Conservation (phyloP, 2,329 filamentous ascomycete genomes). For the Fusarium chuoi region DNA sequence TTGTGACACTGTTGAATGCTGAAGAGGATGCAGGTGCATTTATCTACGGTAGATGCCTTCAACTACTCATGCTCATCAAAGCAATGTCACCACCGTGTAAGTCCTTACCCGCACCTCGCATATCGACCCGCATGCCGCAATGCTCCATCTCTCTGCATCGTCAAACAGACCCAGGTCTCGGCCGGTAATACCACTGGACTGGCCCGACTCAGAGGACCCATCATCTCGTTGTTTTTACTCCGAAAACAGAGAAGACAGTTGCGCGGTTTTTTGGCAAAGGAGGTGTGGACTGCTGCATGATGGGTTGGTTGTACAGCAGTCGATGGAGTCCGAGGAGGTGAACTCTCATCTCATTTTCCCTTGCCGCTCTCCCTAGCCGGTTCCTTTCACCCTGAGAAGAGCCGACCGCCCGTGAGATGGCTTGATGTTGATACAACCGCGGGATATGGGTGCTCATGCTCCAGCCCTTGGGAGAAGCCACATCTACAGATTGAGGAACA, state of each 20-base stretch:
- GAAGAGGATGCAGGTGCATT: conserved; percentile 22
- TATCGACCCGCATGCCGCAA: conserved; percentile 25
- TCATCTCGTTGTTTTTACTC: conserved; percentile 8
- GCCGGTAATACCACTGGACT: conserved; percentile 38
- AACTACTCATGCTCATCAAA: not conserved
- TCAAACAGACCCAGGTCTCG: conserved; percentile 29
- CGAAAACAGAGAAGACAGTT: conserved; percentile 6
- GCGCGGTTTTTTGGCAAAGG: conserved; percentile 34
- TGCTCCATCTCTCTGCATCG: conserved; percentile 21
- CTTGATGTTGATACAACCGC: not conserved
- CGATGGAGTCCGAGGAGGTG: not conserved
- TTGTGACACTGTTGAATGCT: not conserved
- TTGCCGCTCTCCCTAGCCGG: conserved; percentile 13
- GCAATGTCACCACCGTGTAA: not conserved
- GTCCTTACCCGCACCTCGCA: conserved; percentile 26
- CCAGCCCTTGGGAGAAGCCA: conserved; percentile 15
- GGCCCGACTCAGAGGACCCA: conserved; percentile 28
- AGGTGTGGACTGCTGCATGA: conserved; percentile 31
- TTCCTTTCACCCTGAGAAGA: conserved; percentile 35
- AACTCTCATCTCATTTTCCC: conserved; percentile 8
- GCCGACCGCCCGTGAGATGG: conserved; percentile 17
- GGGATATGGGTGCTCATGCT: not conserved
- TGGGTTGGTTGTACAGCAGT: conserved; percentile 21
- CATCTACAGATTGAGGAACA: conserved; percentile 12
- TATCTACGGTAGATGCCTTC: conserved; percentile 3